These are phyloP conservation scores for Blastocystis sp. DNA, from an alignment of 352 stramenopile species.

Conservation along the genomic window DNA sequence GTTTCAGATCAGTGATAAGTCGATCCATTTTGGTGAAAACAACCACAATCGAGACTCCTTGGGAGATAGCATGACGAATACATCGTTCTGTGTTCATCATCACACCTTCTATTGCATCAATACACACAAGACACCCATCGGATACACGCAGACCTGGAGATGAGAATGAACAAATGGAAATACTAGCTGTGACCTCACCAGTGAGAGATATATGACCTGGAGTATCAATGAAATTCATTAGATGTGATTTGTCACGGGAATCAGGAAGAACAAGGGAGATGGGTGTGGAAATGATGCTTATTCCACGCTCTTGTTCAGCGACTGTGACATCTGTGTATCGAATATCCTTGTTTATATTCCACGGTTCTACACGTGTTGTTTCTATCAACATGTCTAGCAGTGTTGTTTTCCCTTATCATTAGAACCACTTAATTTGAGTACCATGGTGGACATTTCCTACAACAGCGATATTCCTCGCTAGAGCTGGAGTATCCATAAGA, in stretches of 20 bases:
- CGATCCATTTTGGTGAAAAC: conserved; percentile 96
- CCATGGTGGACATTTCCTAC: conserved; percentile 93
- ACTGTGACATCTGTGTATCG: conserved; percentile 90
- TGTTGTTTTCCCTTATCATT: conserved; percentile 35
- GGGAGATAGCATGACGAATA: conserved; percentile 84
- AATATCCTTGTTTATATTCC: conserved; percentile 73
- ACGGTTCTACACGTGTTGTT: conserved; percentile 81
- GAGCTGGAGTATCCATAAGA: conserved; percentile 82
- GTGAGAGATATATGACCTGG: conserved; percentile 48
- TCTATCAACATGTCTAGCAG: conserved; percentile 86
- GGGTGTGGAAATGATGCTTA: conserved; percentile 93
- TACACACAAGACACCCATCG: conserved; percentile 89
- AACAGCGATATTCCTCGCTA: conserved; percentile 90
- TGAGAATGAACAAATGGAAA: conserved; percentile 92
- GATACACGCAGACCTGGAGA: conserved; percentile 85
- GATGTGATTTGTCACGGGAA: conserved; percentile 88
- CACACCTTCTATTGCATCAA: conserved; percentile 95
- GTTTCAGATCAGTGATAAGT: conserved; percentile 95
- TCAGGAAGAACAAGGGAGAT: conserved; percentile 89
- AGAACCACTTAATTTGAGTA: conserved; percentile 72
- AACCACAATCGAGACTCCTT: conserved; percentile 84
- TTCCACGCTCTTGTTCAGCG: conserved; percentile 90
- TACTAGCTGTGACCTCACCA: conserved; percentile 56
- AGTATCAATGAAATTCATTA: conserved; percentile 90
- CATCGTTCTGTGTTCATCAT: conserved; percentile 95